These are phyloP conservation scores for Trichoderma asperellum DNA, from an alignment of 2,329 filamentous ascomycete genomes.

Conservation along the genomic window DNA sequence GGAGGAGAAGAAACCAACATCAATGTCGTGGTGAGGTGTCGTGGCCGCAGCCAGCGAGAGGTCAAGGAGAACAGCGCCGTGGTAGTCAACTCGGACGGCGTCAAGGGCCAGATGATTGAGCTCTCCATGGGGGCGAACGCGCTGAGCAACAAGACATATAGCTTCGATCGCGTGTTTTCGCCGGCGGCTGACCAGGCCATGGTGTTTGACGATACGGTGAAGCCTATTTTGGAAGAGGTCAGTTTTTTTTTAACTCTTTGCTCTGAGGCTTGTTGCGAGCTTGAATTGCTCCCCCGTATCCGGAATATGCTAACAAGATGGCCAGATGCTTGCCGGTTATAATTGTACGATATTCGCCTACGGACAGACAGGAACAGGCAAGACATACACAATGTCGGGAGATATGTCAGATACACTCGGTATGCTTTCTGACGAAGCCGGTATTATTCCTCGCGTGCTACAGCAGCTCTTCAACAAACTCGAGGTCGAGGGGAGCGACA, in stretches of 20 bases:
- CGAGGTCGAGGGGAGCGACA: slow-evolving; percentile 76
- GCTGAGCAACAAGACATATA: slow-evolving; percentile 92
- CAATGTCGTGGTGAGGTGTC: slow-evolving; percentile 93
- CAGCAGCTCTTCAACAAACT: slow-evolving; percentile 86
- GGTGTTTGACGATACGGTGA: slow-evolving; percentile 93
- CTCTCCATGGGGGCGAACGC: slow-evolving; percentile 91
- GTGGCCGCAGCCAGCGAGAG: slow-evolving; percentile 90
- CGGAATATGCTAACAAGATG: slow-evolving; percentile 19
- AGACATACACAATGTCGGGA: slow-evolving; percentile 99
- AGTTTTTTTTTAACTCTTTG: slow-evolving; percentile 33
- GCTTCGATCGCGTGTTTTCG: slow-evolving; percentile 96
- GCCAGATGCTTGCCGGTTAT: slow-evolving; percentile 85
- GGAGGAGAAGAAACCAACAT: slow-evolving; percentile 88
- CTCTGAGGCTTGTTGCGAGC: neutral
- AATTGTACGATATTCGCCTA: slow-evolving; percentile 99
- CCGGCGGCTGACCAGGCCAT: slow-evolving; percentile 91
- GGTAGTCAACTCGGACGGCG: slow-evolving; percentile 84
- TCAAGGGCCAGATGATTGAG: slow-evolving; percentile 81
- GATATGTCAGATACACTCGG: slow-evolving; percentile 90
- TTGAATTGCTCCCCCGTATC: neutral
- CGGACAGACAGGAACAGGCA: slow-evolving; percentile 95
- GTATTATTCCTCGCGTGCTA: slow-evolving; percentile 91
- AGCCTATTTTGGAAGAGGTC: slow-evolving; percentile 91
- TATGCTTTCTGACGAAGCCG: slow-evolving; percentile 85
- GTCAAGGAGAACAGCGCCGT: slow-evolving; percentile 93